Percentiles rank a stretch among this genome's conserved stretches.
phyloP scores from a whole-genome alignment of 805 yeast genomes.

The Kockiozyma suomiensis region DNA sequence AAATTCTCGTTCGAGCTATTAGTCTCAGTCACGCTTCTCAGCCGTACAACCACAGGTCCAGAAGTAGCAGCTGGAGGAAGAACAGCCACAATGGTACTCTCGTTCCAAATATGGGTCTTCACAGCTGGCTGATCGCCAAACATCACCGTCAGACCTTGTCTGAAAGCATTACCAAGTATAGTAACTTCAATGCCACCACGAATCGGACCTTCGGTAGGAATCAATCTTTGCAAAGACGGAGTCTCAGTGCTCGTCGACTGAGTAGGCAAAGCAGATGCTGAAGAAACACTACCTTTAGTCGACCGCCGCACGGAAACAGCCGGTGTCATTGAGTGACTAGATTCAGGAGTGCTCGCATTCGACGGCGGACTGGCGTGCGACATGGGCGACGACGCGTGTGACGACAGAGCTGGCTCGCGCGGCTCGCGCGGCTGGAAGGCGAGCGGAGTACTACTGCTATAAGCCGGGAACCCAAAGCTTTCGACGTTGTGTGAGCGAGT shows the following conservation, averaged over 20 bases:
- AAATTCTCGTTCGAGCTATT: constrained; percentile 35
- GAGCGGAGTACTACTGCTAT: constrained; percentile 24
- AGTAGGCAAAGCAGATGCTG: constrained; percentile 22
- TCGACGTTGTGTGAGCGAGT: constrained; percentile 30
- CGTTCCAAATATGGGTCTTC: constrained; percentile 96
- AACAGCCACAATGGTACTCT: constrained; percentile 87
- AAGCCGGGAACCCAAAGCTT: constrained; percentile 31
- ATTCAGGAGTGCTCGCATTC: constrained; percentile 22
- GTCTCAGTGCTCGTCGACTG: background rate
- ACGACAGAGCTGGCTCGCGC: background rate
- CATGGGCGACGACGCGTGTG: constrained; percentile 11
- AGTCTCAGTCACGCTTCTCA: constrained; percentile 51
- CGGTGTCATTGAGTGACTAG: background rate
- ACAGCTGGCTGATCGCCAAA: constrained; percentile 62
- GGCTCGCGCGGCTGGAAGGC: constrained; percentile 9
- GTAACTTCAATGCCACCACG: constrained; percentile 97
- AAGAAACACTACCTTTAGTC: background rate
- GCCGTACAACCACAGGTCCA: constrained; percentile 90
- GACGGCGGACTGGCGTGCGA: constrained; percentile 25
- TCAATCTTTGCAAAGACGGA: constrained; percentile 79
- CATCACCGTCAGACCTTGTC: constrained; percentile 77
- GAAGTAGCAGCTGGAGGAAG: constrained; percentile 88
- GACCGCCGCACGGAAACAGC: background rate
- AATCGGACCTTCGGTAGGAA: constrained; percentile 94
- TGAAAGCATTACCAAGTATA: constrained; percentile 81